Evolutionary conservation across 768 basidiomycete species (phyloP).

Genomic region (Sarcomyxa edulis): DNA sequence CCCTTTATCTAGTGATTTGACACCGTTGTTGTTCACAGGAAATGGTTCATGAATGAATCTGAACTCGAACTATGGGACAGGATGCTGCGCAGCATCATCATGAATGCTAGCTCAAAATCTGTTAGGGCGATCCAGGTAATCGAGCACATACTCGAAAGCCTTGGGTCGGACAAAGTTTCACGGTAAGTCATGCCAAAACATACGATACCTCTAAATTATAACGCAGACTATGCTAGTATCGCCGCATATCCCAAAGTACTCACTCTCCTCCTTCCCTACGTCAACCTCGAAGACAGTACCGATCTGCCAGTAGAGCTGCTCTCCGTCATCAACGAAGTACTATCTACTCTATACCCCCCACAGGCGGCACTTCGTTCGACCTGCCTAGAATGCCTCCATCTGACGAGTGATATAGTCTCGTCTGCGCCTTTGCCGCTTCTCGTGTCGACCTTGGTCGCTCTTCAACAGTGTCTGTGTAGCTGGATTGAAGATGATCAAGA

Average conservation of each 20-base stretch:
- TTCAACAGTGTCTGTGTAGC: constrained; percentile 33
- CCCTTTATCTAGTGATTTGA: background rate
- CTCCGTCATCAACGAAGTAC: constrained; percentile 19
- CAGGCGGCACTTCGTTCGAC: constrained; percentile 17
- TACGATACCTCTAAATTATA: constrained; percentile 1
- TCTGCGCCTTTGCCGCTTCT: constrained; percentile 21
- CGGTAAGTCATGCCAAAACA: background rate
- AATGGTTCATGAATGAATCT: constrained; percentile 35
- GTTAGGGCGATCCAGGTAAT: constrained; percentile 17
- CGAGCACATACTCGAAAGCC: constrained; percentile 20
- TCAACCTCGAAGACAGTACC: constrained; percentile 13
- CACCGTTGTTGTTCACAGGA: constrained; percentile 22
- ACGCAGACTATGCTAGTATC: background rate
- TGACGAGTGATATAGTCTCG: constrained; percentile 26
- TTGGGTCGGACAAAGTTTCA: constrained; percentile 14
- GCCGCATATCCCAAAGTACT: background rate
- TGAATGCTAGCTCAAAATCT: constrained; percentile 14
- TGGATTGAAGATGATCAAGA: constrained; percentile 50
- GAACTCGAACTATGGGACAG: constrained; percentile 40
- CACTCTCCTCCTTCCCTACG: constrained; percentile 16
- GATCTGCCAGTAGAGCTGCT: constrained; percentile 21
- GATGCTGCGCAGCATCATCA: constrained; percentile 26
- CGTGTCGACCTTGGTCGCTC: constrained; percentile 25
- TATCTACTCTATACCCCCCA: constrained; percentile 30
- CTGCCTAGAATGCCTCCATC: constrained; percentile 31